Percentiles rank a stretch among this genome's conserved stretches.
phyloP scores from a whole-genome alignment of 768 basidiomycete genomes.

The Coprinellus micaceus region DNA sequence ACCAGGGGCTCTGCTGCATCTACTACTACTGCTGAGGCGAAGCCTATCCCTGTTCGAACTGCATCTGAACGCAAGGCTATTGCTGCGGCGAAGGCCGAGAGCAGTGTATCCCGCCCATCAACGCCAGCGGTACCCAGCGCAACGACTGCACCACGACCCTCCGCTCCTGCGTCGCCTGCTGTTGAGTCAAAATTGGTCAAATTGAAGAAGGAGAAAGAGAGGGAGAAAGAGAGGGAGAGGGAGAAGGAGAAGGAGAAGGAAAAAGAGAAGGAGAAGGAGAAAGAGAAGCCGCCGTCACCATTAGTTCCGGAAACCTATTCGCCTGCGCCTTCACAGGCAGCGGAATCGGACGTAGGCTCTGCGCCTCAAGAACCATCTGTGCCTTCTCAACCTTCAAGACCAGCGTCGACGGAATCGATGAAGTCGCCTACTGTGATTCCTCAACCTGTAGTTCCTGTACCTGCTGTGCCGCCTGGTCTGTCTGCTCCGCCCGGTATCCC shows the following conservation, averaged over 20 bases:
- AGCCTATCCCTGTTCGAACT: constrained; percentile 28
- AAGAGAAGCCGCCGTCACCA: too few species aligned
- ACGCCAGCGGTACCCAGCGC: constrained; percentile 40
- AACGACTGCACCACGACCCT: constrained; percentile 51
- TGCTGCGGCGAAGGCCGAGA: constrained; percentile 38
- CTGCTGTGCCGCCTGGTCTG: constrained; percentile 46
- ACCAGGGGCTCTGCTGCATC: constrained; percentile 32
- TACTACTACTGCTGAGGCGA: constrained; percentile 28
- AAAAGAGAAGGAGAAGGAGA: too few species aligned
- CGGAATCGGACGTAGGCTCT: constrained; percentile 49
- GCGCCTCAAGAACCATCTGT: constrained; percentile 42
- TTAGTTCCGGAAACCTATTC: constrained; percentile 27
- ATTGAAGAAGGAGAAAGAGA: constrained; percentile 36
- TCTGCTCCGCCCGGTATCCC: constrained; percentile 62
- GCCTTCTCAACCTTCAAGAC: constrained; percentile 33
- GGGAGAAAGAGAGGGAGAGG: too few species aligned
- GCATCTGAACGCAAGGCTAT: constrained; percentile 43
- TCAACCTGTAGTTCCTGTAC: constrained; percentile 31
- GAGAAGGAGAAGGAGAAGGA: too few species aligned
- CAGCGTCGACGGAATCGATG: constrained; percentile 29
- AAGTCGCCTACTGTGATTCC: constrained; percentile 30
- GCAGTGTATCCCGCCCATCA: constrained; percentile 55
- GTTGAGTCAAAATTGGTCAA: constrained; percentile 36
- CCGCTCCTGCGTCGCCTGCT: constrained; percentile 49
- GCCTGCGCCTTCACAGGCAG: constrained; percentile 47